phyloP scores from a whole-genome alignment of 225 moss, liverwort and hornwort genomes.

The Straminergon stramineum region DNA sequence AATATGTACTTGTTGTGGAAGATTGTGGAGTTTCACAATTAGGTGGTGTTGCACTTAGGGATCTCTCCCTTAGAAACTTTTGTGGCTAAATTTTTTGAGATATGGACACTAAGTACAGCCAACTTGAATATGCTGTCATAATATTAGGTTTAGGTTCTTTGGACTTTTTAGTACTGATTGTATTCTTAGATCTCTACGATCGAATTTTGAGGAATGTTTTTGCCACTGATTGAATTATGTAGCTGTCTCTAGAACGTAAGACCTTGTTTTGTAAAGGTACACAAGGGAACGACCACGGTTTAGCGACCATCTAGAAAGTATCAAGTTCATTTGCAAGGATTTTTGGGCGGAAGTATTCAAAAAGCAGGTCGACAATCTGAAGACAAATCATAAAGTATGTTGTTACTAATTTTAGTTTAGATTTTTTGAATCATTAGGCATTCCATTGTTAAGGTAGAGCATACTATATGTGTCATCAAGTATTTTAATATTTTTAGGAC shows the following conservation, averaged over 20 bases:
- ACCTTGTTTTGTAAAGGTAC: slow-evolving; percentile 45
- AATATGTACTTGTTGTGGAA: neutral
- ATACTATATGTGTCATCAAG: neutral
- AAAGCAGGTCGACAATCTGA: slow-evolving; percentile 96
- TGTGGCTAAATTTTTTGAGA: neutral
- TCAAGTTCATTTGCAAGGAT: slow-evolving; percentile 95
- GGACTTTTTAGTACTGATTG: neutral
- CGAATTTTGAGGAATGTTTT: neutral
- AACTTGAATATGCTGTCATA: neutral
- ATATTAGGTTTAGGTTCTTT: neutral
- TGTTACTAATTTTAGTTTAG: neutral
- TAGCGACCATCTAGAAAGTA: slow-evolving; percentile 85
- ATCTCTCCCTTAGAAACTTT: neutral
- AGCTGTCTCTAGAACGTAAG: neutral
- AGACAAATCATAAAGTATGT: slow-evolving; percentile 89
- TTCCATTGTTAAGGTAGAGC: neutral
- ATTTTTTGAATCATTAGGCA: neutral
- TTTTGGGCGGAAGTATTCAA: slow-evolving; percentile 94
- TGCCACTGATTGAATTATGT: neutral
- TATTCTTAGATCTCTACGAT: neutral
- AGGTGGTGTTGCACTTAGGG: neutral
- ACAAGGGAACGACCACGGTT: slow-evolving; percentile 92
- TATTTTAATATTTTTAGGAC: neutral
- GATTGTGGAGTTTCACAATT: neutral
- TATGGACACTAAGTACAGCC: neutral